Conservation (phyloP, 768 basidiomycete species). For the Russula virescens region DNA sequence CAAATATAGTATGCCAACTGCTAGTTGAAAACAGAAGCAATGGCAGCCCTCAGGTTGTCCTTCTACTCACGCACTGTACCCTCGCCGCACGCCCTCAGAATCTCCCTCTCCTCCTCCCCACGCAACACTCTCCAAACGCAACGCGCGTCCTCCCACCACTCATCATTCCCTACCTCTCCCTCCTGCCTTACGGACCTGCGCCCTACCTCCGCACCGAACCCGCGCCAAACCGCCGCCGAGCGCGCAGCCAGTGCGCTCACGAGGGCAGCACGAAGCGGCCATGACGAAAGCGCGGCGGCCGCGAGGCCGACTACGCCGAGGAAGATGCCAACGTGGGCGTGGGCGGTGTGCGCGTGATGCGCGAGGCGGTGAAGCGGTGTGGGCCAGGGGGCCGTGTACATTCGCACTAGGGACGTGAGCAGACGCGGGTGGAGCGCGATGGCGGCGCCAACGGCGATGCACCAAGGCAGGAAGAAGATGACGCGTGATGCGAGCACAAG, state of each 20-base stretch:
- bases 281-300: neutral
- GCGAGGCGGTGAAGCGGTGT: conserved; percentile 22
- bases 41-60: neutral
- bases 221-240: conserved; percentile 6
- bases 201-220: neutral
- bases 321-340: conserved; percentile 20
- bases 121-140: conserved; percentile 20
- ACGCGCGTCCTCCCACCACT: conserved; percentile 17
- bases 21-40: too few relatives aligned
- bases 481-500: conserved; percentile 4
- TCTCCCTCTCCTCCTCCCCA: conserved; percentile 18
- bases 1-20: too few relatives aligned
- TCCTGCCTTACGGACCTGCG: neutral
- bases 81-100: neutral
- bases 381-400: neutral
- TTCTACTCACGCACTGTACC: neutral
- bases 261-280: neutral
- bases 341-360: conserved; percentile 21
- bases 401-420: conserved; percentile 10
- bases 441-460: conserved; percentile 17
- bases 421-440: conserved; percentile 14
- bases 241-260: conserved; percentile 1
- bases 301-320: conserved; percentile 1
- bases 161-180: neutral
- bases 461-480: conserved; percentile 21